Conservation (phyloP, 495 filamentous ascomycete genomes). For the Neurospora africana region DNA sequence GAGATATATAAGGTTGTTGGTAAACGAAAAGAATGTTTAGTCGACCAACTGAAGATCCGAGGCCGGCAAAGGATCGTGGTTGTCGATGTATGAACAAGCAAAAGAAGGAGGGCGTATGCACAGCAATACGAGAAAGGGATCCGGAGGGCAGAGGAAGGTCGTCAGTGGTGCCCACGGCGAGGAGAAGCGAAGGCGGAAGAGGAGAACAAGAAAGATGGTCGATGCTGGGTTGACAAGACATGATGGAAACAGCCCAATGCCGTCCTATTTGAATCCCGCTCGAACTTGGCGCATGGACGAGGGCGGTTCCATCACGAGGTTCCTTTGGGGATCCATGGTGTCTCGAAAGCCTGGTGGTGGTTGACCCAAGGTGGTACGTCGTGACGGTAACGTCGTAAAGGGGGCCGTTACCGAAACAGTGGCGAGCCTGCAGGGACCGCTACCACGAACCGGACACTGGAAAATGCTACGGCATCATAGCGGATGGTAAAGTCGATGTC, state of each 20-base stretch:
- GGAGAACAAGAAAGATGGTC: slow-evolving; percentile 4
- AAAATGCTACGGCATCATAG: not conserved
- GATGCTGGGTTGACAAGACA: slow-evolving; percentile 4
- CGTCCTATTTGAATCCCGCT: slow-evolving; percentile 10
- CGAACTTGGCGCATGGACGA: slow-evolving; percentile 9
- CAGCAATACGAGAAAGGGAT: slow-evolving; percentile 4
- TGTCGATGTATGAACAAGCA: slow-evolving; percentile 1
- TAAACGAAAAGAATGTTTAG: not conserved
- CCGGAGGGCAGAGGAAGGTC: not conserved
- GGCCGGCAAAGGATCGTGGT: not conserved
- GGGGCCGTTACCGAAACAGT: slow-evolving; percentile 6
- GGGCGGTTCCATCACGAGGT: slow-evolving; percentile 8
- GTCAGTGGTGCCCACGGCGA: not conserved
- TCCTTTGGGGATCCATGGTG: slow-evolving; percentile 6
- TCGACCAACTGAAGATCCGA: not conserved
- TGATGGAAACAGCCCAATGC: slow-evolving; percentile 9
- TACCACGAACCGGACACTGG: not conserved
- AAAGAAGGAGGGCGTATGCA: slow-evolving; percentile 8
- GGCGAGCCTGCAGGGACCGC: slow-evolving; percentile 4
- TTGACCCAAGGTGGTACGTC: not conserved
- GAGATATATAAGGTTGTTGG: not conserved
- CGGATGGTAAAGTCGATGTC: slow-evolving; percentile 9
- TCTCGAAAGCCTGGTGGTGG: slow-evolving; percentile 10
- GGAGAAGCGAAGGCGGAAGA: slow-evolving; percentile 5
- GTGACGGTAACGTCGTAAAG: slow-evolving; percentile 8